These are phyloP conservation scores for Fusarium pseudograminearum DNA, from an alignment of 2,329 filamentous ascomycete species.

Conservation along the genomic window DNA sequence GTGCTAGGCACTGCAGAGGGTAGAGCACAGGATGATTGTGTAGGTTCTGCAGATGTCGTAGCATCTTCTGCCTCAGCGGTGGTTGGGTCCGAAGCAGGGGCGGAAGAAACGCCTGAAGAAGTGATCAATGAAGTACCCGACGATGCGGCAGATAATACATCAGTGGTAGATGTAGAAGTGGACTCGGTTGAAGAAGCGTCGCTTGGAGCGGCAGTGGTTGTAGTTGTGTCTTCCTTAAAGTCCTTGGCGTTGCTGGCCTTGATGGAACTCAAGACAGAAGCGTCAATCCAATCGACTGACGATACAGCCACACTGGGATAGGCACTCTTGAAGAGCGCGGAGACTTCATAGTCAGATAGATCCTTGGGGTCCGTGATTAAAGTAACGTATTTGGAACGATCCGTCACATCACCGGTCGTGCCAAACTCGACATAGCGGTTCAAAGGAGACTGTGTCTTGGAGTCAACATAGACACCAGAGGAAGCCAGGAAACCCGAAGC, in stretches of 20 bases:
- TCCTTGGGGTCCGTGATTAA: constrained; percentile 49
- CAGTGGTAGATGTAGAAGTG: neutral
- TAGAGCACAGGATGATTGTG: constrained; percentile 9
- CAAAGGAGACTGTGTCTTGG: constrained; percentile 49
- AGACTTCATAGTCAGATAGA: constrained; percentile 46
- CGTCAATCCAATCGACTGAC: constrained; percentile 39
- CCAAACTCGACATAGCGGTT: constrained; percentile 58
- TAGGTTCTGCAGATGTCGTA: constrained; percentile 10
- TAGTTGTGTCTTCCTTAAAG: constrained; percentile 6
- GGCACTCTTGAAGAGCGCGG: constrained; percentile 22
- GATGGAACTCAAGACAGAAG: constrained; percentile 35
- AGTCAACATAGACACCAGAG: constrained; percentile 50
- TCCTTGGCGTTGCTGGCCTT: constrained; percentile 38
- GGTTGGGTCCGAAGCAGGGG: neutral
- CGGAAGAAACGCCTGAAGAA: neutral
- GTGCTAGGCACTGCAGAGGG: constrained; percentile 42
- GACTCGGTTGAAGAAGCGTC: neutral
- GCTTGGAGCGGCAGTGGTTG: neutral
- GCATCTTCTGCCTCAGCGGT: neutral
- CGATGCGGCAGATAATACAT: neutral
- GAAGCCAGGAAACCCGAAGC: constrained; percentile 53
- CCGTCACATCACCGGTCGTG: constrained; percentile 52
- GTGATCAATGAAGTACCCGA: neutral
- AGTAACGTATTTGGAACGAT: constrained; percentile 52
- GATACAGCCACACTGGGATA: constrained; percentile 32